phyloP scores from a whole-genome alignment of 1,284 basidiomycete species.

The Athelia sp. region DNA sequence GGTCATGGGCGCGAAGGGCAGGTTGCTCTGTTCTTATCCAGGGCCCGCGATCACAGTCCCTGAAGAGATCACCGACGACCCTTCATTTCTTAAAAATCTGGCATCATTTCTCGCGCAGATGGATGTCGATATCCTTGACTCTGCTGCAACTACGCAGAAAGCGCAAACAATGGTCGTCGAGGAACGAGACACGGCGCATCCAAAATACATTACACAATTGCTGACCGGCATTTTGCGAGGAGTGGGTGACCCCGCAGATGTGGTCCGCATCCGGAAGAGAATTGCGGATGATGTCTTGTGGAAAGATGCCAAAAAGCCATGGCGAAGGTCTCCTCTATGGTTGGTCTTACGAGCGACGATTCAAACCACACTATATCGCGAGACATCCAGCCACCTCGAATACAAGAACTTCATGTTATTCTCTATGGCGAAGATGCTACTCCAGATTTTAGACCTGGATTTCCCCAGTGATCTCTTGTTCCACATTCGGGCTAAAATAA shows the following conservation, averaged over 20 bases:
- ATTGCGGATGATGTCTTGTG: neutral
- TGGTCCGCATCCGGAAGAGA: constrained; percentile 15
- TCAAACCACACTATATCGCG: constrained; percentile 31
- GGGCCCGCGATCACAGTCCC: constrained; percentile 22
- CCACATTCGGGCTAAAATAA: constrained; percentile 29
- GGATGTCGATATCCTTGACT: constrained; percentile 16
- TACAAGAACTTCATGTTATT: constrained; percentile 47
- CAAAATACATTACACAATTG: constrained; percentile 29
- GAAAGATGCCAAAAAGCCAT: neutral
- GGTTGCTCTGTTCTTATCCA: constrained; percentile 28
- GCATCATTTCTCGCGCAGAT: constrained; percentile 23
- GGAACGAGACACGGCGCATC: constrained; percentile 21
- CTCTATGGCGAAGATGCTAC: constrained; percentile 28
- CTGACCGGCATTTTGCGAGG: constrained; percentile 28
- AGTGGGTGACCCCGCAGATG: constrained; percentile 13
- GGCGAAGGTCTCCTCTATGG: constrained; percentile 34
- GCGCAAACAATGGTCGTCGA: constrained; percentile 16
- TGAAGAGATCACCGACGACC: constrained; percentile 10
- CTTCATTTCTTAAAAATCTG: constrained; percentile 18
- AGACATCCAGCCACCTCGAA: constrained; percentile 10
- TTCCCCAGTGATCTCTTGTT: constrained; percentile 28
- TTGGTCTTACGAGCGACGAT: constrained; percentile 30
- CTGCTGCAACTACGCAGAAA: constrained; percentile 7
- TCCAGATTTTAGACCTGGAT: constrained; percentile 8
- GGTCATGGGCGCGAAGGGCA: constrained; percentile 27